Conservation (phyloP, 164 flowering plant genomes). For the Stephania cephalantha region DNA sequence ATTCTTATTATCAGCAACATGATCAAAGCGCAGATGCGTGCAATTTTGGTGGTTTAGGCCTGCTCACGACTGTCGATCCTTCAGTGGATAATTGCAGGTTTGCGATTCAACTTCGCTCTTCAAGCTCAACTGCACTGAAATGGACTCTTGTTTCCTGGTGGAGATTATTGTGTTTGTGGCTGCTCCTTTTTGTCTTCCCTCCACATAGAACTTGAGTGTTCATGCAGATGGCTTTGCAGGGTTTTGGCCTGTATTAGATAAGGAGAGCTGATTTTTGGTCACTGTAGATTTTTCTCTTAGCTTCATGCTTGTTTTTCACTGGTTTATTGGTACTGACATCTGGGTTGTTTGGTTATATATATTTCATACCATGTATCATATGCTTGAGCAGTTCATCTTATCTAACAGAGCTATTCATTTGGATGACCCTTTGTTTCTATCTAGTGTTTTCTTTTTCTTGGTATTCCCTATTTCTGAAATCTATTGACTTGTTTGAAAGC, state of each 20-base stretch:
- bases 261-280: no score
- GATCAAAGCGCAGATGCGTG: constrained; percentile 72
- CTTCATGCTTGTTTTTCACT: neutral
- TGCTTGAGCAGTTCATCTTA: neutral
- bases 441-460: neutral
- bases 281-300: no score
- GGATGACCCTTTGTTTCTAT: neutral
- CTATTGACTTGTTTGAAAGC: no score
- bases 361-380: neutral
- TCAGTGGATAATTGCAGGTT: constrained; percentile 68
- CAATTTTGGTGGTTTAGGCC: constrained; percentile 76
- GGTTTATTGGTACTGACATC: no score
- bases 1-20: constrained; percentile 77
- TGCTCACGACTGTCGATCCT: constrained; percentile 88
- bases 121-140: constrained; percentile 26
- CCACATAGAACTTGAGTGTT: neutral
- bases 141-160: constrained; percentile 12
- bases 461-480: neutral
- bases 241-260: neutral
- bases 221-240: neutral
- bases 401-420: neutral
- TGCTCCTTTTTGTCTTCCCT: constrained; percentile 7
- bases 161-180: constrained; percentile 15
- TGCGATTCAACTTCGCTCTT: constrained; percentile 44
- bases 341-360: no score